phyloP scores from a whole-genome alignment of 2,329 filamentous ascomycete species.

The Calonectria pteridis region DNA sequence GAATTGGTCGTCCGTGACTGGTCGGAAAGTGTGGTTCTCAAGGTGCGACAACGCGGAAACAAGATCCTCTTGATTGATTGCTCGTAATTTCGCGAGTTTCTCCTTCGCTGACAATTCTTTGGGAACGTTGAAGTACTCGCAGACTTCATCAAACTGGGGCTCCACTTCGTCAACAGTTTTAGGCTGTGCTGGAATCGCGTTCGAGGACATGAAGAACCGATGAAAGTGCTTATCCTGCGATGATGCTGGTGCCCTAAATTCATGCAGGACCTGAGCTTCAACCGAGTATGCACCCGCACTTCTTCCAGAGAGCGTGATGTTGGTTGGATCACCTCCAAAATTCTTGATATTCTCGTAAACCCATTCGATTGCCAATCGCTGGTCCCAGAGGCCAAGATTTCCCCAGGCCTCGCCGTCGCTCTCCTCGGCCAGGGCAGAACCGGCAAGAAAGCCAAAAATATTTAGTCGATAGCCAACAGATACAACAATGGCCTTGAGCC shows the following conservation, averaged over 20 bases:
- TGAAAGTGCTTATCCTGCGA: not conserved
- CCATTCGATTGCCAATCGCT: conserved; percentile 5
- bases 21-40: conserved; percentile 1
- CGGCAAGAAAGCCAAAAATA: conserved; percentile 62
- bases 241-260: not conserved
- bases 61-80: not conserved
- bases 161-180: not conserved
- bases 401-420: conserved; percentile 35
- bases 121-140: not conserved
- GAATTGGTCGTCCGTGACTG: conserved; percentile 3
- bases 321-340: conserved; percentile 2
- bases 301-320: not conserved
- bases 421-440: conserved; percentile 49
- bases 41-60: not conserved
- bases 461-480: conserved; percentile 60
- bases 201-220: conserved; percentile 8
- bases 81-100: not conserved
- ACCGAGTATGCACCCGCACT: conserved; percentile 6
- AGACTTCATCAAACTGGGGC: conserved; percentile 7
- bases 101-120: not conserved
- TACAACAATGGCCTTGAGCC: conserved; percentile 55
- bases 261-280: not conserved
- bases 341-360: conserved; percentile 1
- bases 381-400: conserved; percentile 14
- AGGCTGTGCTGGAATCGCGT: conserved; percentile 3